A percentile compares a stretch with the other conserved stretches of the same genome.
phyloP scores from a whole-genome alignment of 768 basidiomycete genomes.

The Guyanaporus albipodus region DNA sequence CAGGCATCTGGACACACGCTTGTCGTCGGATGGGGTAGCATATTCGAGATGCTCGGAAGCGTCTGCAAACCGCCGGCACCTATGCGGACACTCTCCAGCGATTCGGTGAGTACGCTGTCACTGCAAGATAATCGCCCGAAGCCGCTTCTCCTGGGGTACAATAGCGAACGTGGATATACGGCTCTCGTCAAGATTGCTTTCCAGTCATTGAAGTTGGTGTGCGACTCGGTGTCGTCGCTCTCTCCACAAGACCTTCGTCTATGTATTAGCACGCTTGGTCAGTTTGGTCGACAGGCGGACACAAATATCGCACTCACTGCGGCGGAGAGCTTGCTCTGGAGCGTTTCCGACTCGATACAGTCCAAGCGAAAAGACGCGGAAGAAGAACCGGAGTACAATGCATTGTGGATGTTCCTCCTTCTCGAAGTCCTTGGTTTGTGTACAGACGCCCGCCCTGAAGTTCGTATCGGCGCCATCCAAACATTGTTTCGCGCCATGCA shows the following conservation, averaged over 20 bases:
- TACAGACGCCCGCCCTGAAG: slow-evolving; percentile 79
- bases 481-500: slow-evolving; percentile 93
- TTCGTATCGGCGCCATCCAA: slow-evolving; percentile 90
- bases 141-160: slow-evolving; percentile 50
- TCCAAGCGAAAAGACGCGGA: slow-evolving; percentile 65
- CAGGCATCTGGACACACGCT: slow-evolving; percentile 91
- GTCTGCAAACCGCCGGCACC: slow-evolving; percentile 64
- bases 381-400: slow-evolving; percentile 68
- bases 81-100: slow-evolving; percentile 34
- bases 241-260: slow-evolving; percentile 77
- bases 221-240: slow-evolving; percentile 84
- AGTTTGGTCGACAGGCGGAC: slow-evolving; percentile 89
- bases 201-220: slow-evolving; percentile 89
- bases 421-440: slow-evolving; percentile 80
- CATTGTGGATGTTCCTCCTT: slow-evolving; percentile 92
- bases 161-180: slow-evolving; percentile 66
- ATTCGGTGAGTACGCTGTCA: slow-evolving; percentile 43
- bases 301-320: slow-evolving; percentile 96
- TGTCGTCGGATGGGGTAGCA: slow-evolving; percentile 87
- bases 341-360: slow-evolving; percentile 93
- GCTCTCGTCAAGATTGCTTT: slow-evolving; percentile 88
- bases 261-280: slow-evolving; percentile 87
- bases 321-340: slow-evolving; percentile 91
- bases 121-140: slow-evolving; percentile 37
- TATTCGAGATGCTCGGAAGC: slow-evolving; percentile 88